Conservation (phyloP, 2,329 filamentous ascomycete genomes). For the Apiospora phragmitis region DNA sequence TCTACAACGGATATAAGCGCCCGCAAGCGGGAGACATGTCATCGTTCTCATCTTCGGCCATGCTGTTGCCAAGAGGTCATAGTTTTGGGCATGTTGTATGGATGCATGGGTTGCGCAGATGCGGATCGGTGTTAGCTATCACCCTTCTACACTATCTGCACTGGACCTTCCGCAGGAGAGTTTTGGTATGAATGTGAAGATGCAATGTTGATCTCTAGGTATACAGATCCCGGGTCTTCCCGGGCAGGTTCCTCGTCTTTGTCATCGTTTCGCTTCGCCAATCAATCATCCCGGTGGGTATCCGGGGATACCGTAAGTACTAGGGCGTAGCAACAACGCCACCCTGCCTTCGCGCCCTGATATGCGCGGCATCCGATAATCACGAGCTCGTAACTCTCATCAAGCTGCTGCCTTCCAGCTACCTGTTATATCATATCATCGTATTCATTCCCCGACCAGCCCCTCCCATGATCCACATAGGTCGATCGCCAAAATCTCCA, state of each 20-base stretch:
- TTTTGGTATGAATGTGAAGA: neutral
- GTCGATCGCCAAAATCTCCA: no score
- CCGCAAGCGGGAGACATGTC: no score
- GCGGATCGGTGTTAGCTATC: neutral
- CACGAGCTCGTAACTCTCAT: no score
- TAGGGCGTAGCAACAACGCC: neutral
- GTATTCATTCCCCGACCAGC: no score
- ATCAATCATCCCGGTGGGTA: neutral
- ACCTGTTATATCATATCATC: no score
- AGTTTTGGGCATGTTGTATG: neutral
- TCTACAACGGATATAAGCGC: neutral
- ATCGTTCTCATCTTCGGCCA: no score
- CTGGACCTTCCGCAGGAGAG: neutral
- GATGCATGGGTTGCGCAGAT: neutral
- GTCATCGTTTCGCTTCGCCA: neutral
- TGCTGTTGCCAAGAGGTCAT: neutral
- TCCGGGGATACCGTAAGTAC: no score
- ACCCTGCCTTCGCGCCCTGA: no score
- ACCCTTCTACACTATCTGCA: neutral
- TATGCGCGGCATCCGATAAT: no score
- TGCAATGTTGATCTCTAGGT: neutral
- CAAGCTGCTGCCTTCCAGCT: no score
- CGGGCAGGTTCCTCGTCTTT: neutral
- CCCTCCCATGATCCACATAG: no score
- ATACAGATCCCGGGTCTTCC: neutral